Evolutionary conservation across 257 asterid genomes (phyloP).

Genomic region (Jasminum sambac): DNA sequence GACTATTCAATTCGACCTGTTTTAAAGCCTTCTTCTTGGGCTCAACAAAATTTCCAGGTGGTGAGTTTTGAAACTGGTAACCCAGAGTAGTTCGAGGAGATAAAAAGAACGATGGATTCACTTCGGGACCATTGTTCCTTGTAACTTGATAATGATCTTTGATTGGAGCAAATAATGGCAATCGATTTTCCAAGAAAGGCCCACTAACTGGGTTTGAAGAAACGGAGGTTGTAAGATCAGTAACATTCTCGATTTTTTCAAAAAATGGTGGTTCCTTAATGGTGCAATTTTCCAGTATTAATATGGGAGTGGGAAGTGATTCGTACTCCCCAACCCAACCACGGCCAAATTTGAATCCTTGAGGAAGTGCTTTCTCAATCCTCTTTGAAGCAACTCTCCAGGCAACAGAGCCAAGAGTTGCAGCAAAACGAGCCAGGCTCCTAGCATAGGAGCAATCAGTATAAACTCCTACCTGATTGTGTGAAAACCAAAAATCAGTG

Average conservation of each 20-base stretch:
- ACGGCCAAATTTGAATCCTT: slow-evolving; percentile 77
- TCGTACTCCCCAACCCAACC: slow-evolving; percentile 99
- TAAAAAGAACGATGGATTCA: slow-evolving; percentile 47
- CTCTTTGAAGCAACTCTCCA: slow-evolving; percentile 88
- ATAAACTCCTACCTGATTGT: slow-evolving; percentile 80
- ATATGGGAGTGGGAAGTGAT: slow-evolving; percentile 79
- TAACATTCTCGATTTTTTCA: slow-evolving; percentile 34
- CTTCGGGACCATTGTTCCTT: slow-evolving; percentile 37
- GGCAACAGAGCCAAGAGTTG: slow-evolving; percentile 84
- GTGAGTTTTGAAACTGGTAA: slow-evolving; percentile 51
- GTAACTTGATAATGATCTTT: slow-evolving; percentile 43
- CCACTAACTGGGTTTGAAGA: slow-evolving; percentile 27
- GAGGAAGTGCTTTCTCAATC: slow-evolving; percentile 86
- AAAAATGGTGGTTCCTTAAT: slow-evolving; percentile 70
- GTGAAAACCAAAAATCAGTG: slow-evolving; percentile 21
- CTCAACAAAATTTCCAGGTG: slow-evolving; percentile 43
- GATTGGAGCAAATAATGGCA: slow-evolving; percentile 36
- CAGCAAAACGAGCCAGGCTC: slow-evolving; percentile 91
- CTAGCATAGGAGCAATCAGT: slow-evolving; percentile 88
- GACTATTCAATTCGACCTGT: slow-evolving; percentile 60
- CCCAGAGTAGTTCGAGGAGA: slow-evolving; percentile 42
- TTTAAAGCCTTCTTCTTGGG: slow-evolving; percentile 39
- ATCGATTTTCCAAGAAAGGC: slow-evolving; percentile 40
- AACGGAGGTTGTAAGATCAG: slow-evolving; percentile 27
- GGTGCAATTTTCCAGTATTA: slow-evolving; percentile 58